phyloP scores from a whole-genome alignment of 2,329 filamentous ascomycete genomes.

The Sclerotinia subarctica region DNA sequence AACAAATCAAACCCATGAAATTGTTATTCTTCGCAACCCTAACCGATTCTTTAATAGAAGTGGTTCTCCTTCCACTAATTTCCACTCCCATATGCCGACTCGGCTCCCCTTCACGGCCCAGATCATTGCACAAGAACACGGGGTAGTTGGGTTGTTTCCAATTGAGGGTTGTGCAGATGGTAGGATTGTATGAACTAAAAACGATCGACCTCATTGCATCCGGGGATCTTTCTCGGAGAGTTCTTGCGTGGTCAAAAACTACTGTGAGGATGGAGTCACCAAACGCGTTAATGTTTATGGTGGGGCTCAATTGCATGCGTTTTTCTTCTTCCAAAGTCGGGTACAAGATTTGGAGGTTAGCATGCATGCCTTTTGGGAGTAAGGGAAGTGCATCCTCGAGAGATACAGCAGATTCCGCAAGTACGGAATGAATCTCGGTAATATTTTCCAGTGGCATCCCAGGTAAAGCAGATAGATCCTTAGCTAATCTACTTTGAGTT shows the following conservation, averaged over 20 bases:
- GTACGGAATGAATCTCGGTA: conserved; percentile 64
- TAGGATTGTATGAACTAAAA: conserved; percentile 89
- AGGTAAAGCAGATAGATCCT: conserved; percentile 45
- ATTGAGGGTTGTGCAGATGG: conserved; percentile 89
- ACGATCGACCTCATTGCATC: conserved; percentile 81
- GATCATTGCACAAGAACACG: conserved; percentile 90
- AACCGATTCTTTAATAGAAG: conserved; percentile 92
- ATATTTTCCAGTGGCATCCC: conserved; percentile 53
- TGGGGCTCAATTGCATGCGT: conserved; percentile 65
- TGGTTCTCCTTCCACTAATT: conserved; percentile 66
- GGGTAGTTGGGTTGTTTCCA: conserved; percentile 99
- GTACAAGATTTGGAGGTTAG: conserved; percentile 90
- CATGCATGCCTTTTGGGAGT: conserved; percentile 75
- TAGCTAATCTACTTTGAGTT: conserved; percentile 33
- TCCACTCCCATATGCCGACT: conserved; percentile 28
- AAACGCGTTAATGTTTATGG: conserved; percentile 79
- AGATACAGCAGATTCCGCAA: conserved; percentile 75
- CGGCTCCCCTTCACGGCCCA: conserved; percentile 59
- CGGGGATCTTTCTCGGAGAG: conserved; percentile 61
- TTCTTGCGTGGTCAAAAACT: conserved; percentile 86
- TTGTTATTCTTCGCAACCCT: conserved; percentile 93
- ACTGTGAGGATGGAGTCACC: conserved; percentile 79
- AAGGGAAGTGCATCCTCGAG: conserved; percentile 72
- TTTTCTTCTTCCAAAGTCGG: conserved; percentile 73
- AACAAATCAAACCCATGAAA: conserved; percentile 95